Base-by-base conservation (phyloP, 1,284 basidiomycete genomes). In the Leccinum fuscescens region DNA sequence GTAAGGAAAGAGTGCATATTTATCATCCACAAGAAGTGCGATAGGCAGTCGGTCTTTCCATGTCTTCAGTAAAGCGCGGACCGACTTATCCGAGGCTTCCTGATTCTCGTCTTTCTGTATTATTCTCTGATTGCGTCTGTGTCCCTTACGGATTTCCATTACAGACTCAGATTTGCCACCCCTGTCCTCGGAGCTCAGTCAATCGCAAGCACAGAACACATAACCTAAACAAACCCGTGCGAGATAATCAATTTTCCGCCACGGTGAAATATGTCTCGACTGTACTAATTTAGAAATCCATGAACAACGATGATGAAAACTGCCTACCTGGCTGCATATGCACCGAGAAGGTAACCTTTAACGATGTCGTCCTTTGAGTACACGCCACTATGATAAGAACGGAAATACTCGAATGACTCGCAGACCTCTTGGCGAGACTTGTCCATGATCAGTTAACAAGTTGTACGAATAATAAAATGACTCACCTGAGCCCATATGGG, bases 341-440 rank as follows among this genome's bases (percentile, higher is more conserved):
- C 89, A 33, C 89, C 82, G 29, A 92, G 76, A 29, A 92, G 79
- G 68, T 92, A 92, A 2, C 90, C 90, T 69, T 83, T 86, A 8
- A 82, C 88, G 27, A 82, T 73, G 59, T 84, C 81, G n/a, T 84
- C 77, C 31, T 74, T 72, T 58, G 79, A 83, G 70, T 92, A 92
- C 3, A 92, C 90, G 4, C 90, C 90, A 11, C 89, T 78, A 72
- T 92, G 90, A 68, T 89, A 92, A 64, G 82, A 84, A 46, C 87
- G 80, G 72, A 92, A 92, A 80, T 84, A 87, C 20, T 85, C 82
- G 51, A 87, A 83, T 1, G 86, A 80, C 71, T 92, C 90, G 74
- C 90, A 92, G 2, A 92, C 79, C 73, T 92, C 90, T 75, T 92
- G 90, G 49, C 90, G 83, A 24, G 89, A 87, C 90, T 92, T 62